Evolutionary conservation across 169 alveolate species (phyloP).

Genomic region (Cryptosporidium sp.): DNA sequence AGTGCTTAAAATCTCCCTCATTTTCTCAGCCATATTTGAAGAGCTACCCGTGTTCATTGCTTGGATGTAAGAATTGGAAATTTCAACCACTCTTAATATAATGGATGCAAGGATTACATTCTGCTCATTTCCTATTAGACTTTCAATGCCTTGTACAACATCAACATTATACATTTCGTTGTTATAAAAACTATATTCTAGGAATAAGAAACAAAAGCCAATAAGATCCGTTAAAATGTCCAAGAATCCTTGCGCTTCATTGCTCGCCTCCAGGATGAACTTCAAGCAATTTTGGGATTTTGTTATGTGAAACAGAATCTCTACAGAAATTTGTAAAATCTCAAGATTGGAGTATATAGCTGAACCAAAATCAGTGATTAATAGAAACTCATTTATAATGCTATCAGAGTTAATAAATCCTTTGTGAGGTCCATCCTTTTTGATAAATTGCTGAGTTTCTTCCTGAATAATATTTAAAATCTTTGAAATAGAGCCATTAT

Average conservation of each 20-base stretch:
- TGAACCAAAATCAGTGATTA: not conserved
- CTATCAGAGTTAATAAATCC: constrained; percentile 15
- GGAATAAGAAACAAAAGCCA: constrained; percentile 17
- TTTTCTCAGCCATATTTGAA: not conserved
- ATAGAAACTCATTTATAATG: constrained; percentile 3
- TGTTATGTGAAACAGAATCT: constrained; percentile 42
- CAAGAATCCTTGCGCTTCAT: not conserved
- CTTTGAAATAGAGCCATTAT: constrained; percentile 25
- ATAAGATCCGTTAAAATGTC: constrained; percentile 8
- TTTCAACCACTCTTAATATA: constrained; percentile 14
- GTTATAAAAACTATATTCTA: constrained; percentile 20
- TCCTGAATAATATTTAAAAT: constrained; percentile 30
- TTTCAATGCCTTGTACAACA: not conserved
- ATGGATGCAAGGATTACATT: not conserved
- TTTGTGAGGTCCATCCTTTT: constrained; percentile 5
- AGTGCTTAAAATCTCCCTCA: constrained; percentile 5
- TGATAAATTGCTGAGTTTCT: constrained; percentile 17
- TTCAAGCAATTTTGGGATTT: constrained; percentile 51
- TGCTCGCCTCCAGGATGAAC: constrained; percentile 26
- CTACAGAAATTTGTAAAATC: constrained; percentile 31
- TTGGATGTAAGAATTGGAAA: not conserved
- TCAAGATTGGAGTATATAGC: not conserved
- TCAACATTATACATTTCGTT: constrained; percentile 9
- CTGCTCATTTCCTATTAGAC: not conserved
- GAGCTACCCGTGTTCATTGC: not conserved